Evolutionary conservation across 768 basidiomycete species (phyloP).

Genomic region (Agrocybe praecox): DNA sequence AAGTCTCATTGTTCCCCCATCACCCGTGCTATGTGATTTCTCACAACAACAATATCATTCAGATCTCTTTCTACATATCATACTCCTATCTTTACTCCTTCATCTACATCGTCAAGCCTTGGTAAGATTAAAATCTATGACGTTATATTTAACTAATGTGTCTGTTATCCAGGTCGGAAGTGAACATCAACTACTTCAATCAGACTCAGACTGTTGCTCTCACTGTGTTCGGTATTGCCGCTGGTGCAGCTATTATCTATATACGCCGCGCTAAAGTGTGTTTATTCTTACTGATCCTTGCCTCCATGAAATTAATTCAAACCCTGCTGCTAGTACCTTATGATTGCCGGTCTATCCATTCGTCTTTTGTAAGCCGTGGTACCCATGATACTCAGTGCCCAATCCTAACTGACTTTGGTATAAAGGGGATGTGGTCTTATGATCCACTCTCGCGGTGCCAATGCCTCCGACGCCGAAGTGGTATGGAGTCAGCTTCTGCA

Average conservation of each 20-base stretch:
- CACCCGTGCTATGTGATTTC: too few species aligned
- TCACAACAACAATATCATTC: neutral
- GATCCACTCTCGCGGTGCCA: slow-evolving; percentile 70
- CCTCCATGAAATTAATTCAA: neutral
- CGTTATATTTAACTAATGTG: neutral
- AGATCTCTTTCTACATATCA: slow-evolving; percentile 70
- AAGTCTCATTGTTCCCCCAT: slow-evolving; percentile 12
- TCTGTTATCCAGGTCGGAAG: slow-evolving; percentile 44
- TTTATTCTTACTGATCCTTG: neutral
- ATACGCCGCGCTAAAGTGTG: slow-evolving; percentile 57
- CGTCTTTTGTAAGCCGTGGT: slow-evolving; percentile 45
- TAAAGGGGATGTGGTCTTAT: slow-evolving; percentile 63
- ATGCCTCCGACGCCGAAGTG: slow-evolving; percentile 54
- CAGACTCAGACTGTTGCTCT: slow-evolving; percentile 60
- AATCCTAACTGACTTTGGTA: neutral
- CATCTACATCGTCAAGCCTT: slow-evolving; percentile 52
- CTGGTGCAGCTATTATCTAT: slow-evolving; percentile 57
- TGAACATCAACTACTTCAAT: slow-evolving; percentile 64
- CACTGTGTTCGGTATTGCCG: slow-evolving; percentile 65
- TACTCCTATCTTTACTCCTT: slow-evolving; percentile 77
- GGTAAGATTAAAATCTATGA: slow-evolving; percentile 27
- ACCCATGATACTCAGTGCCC: neutral
- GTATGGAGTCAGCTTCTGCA: slow-evolving; percentile 73
- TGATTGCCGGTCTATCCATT: slow-evolving; percentile 59
- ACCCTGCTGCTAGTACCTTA: slow-evolving; percentile 34